Evolutionary conservation across 225 moss, liverwort and hornwort species (phyloP).

Genomic region (Asterella californica): DNA sequence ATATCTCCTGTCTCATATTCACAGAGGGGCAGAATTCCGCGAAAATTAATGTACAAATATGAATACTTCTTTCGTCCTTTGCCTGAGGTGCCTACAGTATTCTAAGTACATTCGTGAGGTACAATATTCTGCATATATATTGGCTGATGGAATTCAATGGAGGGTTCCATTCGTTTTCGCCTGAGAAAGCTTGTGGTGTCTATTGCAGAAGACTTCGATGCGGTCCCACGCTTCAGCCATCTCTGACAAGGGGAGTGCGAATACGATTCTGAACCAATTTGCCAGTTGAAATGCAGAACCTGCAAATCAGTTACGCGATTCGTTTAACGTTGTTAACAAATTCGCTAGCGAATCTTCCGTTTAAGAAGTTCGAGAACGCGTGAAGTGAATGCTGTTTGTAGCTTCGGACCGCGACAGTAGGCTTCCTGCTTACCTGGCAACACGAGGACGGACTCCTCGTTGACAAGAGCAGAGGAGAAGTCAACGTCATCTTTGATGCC

Average conservation of each 20-base stretch:
- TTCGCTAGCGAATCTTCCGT: not conserved
- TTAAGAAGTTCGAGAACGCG: not conserved
- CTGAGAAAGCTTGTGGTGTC: constrained; percentile 28
- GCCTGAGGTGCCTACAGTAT: no score
- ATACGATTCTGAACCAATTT: constrained; percentile 68
- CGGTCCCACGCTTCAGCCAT: constrained; percentile 72
- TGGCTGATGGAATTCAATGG: not conserved
- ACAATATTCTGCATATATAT: no score
- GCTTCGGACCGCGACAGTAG: not conserved
- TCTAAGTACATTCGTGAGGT: no score
- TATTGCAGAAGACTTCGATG: constrained; percentile 57
- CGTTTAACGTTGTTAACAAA: not conserved
- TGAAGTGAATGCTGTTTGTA: not conserved
- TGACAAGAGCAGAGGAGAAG: constrained; percentile 55
- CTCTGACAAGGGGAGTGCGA: constrained; percentile 50
- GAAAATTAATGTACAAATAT: no score
- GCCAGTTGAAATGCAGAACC: constrained; percentile 56
- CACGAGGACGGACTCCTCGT: constrained; percentile 68
- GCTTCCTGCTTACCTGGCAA: constrained; percentile 50
- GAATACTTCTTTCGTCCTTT: no score
- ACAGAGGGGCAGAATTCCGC: no score
- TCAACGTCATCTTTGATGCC: constrained; percentile 56
- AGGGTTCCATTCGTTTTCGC: not conserved
- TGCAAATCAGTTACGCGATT: constrained; percentile 11
- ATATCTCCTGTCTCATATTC: no score